phyloP scores from a whole-genome alignment of 2,329 filamentous ascomycete genomes.

The Macrophomina tecta region DNA sequence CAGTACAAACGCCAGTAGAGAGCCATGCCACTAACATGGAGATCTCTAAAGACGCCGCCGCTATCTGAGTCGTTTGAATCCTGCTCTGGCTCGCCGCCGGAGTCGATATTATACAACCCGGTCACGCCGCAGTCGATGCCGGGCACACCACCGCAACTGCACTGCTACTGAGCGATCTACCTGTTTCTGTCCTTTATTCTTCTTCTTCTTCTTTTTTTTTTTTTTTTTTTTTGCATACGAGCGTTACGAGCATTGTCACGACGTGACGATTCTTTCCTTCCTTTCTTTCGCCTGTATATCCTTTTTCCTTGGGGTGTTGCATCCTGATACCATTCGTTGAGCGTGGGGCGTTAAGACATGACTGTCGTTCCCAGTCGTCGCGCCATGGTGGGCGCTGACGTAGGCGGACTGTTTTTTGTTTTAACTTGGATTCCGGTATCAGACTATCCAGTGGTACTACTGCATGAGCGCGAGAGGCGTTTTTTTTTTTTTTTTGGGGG shows the following conservation, averaged over 20 bases:
- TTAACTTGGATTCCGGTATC: neutral
- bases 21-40: constrained; percentile 32
- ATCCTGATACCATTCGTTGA: constrained; percentile 28
- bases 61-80: constrained; percentile 77
- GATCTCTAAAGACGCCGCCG: constrained; percentile 69
- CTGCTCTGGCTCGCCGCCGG: constrained; percentile 48
- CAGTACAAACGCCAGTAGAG: constrained; percentile 32
- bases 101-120: constrained; percentile 53
- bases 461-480: constrained; percentile 26
- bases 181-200: neutral
- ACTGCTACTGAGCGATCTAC: constrained; percentile 29
- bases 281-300: constrained; percentile 25
- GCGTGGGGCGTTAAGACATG: constrained; percentile 26
- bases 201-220: constrained; percentile 10
- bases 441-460: constrained; percentile 1
- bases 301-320: constrained; percentile 8
- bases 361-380: constrained; percentile 25
- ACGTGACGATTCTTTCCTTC: constrained; percentile 21
- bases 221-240: constrained; percentile 15
- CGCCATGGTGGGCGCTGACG: constrained; percentile 14
- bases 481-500: neutral
- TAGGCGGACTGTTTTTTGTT: constrained; percentile 7
- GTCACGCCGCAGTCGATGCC: constrained; percentile 77
- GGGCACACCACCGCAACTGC: constrained; percentile 67
- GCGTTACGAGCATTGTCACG: constrained; percentile 27